Percentiles rank a stretch among this genome's conserved stretches.
These are phyloP conservation scores for Xerocomus nothofagi DNA, from an alignment of 1,284 basidiomycete genomes.

Conservation along the genomic window DNA sequence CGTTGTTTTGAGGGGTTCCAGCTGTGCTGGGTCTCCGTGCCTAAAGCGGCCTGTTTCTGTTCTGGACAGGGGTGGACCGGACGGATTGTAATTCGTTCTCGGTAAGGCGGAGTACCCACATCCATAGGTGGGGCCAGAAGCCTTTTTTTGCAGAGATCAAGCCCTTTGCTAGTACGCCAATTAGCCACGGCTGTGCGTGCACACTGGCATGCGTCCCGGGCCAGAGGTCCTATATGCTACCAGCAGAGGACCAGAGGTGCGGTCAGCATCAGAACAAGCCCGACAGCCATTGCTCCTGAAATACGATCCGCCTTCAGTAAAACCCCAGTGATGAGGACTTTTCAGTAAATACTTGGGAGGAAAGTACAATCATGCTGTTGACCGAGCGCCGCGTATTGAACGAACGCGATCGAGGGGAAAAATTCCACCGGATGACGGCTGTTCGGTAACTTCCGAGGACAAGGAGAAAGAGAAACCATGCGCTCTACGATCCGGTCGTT, in stretches of 20 bases:
- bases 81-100: slow-evolving; percentile 22
- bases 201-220: slow-evolving; percentile 24
- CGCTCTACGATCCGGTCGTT: slow-evolving; percentile 28
- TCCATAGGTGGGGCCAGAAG: slow-evolving; percentile 20
- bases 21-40: slow-evolving; percentile 18
- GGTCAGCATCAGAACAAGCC: slow-evolving; percentile 19
- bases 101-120: slow-evolving; percentile 9
- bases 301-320: not conserved
- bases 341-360: slow-evolving; percentile 12
- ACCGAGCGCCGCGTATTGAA: slow-evolving; percentile 14
- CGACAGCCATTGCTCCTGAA: not conserved
- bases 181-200: slow-evolving; percentile 26
- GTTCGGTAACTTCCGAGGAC: slow-evolving; percentile 32
- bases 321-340: slow-evolving; percentile 1
- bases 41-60: slow-evolving; percentile 14
- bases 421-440: slow-evolving; percentile 28
- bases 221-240: slow-evolving; percentile 25
- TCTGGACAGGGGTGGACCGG: slow-evolving; percentile 21
- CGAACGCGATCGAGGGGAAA: slow-evolving; percentile 27
- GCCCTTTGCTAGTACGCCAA: slow-evolving; percentile 30
- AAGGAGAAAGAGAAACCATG: slow-evolving; percentile 26
- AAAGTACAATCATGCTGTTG: slow-evolving; percentile 15
- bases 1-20: not conserved
- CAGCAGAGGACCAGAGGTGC: slow-evolving; percentile 18
- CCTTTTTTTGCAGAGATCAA: slow-evolving; percentile 28